Base-by-base conservation (phyloP, 345 rosid species). In the Gossypium anomalum region DNA sequence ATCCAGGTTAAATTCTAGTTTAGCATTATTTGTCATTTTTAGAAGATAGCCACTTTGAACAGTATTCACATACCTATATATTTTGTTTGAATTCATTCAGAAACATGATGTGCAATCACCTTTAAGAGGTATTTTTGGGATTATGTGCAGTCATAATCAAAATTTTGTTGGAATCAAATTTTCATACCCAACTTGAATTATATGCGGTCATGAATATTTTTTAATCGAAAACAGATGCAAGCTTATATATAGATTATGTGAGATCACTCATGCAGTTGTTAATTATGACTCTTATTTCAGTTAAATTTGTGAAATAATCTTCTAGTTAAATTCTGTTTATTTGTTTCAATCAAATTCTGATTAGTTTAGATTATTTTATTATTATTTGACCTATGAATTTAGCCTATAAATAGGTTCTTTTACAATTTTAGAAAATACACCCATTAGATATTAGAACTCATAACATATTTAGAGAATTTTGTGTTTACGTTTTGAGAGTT, bases 1-100 rank as follows among this genome's bases (percentile, higher is more conserved):
- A 73, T 48, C 16, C 68, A 48, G 41, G 69, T 47, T 48, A 73
- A 61, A 72, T 45, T 23, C 69, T 29, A 67, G 43, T 72, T 59
- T 47, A 58, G 8, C 41, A 72, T 72, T 58, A 58, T 22, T 58
- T 15, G 22, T 51, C 45, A 60, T 47, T 7, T 73, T 14, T 57
- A 2, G 41, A 48, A 48, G 20, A 16, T 45, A 19, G 16, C 45
- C 23, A 4, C 15, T 58, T 16, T 25, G 68, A 27, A 48, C 45
- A 16, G 2, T 62, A 73, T 73, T 73, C 29, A 12, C 20, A 48
- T 22, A 2, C 7, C 45, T 17, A 27, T 8, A 11, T 48, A 17
- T 19, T 73, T 25, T 60, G 20, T 12, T 47, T 73, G 58, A 47
- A 23, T 17, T 61, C 69, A 48, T n/a, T 61, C 48, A 29, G 29